These are phyloP conservation scores for Solanum hybrid DNA, from an alignment of 305 asterid genomes.

Conservation along the genomic window DNA sequence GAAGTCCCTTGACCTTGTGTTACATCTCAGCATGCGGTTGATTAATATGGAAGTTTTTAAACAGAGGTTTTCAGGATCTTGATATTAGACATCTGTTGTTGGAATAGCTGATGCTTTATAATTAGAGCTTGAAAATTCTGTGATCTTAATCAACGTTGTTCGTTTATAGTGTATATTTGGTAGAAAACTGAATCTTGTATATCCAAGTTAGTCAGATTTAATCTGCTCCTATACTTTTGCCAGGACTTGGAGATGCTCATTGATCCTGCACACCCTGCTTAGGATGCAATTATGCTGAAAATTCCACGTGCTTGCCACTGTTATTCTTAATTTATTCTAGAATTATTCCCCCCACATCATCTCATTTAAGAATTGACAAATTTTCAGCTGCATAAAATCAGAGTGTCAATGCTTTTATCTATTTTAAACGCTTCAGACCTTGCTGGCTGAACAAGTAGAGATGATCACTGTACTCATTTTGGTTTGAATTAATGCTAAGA, in stretches of 20 bases:
- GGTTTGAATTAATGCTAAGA: not conserved
- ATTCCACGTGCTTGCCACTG: not conserved
- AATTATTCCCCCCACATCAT: not conserved
- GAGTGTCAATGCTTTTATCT: not conserved
- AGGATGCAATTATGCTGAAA: not conserved
- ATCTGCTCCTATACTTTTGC: not conserved
- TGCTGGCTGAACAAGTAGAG: not conserved
- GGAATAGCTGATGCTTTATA: not conserved
- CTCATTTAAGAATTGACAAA: not conserved
- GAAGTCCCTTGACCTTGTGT: not conserved
- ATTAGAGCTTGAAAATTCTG: not conserved
- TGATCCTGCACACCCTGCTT: not conserved
- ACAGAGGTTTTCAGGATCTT: not conserved
- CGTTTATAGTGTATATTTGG: not conserved
- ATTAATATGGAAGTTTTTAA: not conserved
- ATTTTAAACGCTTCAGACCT: not conserved
- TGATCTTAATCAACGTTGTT: not conserved
- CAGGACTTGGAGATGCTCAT: not conserved
- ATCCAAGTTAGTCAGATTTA: not conserved
- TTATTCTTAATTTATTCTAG: not conserved
- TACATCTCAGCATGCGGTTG: not conserved
- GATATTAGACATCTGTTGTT: not conserved
- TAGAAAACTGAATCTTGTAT: not conserved
- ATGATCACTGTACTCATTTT: not conserved
- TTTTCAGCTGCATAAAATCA: not conserved